Evolutionary conservation across 2,329 filamentous ascomycete genomes (phyloP).

Genomic region (Apiospora saccharicola): DNA sequence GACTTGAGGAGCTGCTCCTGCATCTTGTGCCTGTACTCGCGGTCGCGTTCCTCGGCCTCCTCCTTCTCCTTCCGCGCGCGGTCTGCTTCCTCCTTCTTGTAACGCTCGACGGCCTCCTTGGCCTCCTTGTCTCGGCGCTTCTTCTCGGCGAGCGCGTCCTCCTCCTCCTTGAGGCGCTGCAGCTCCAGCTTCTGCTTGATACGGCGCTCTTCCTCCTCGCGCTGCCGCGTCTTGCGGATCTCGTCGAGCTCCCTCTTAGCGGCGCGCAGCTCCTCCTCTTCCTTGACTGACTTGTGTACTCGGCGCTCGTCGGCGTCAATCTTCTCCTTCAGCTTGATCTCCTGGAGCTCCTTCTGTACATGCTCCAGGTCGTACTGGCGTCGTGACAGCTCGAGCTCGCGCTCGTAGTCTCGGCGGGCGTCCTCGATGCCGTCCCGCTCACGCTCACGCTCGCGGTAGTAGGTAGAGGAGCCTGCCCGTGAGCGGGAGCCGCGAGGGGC

Average conservation of each 20-base stretch:
- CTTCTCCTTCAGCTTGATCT: constrained; percentile 50
- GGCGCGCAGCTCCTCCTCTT: constrained; percentile 46
- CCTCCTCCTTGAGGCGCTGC: constrained; percentile 55
- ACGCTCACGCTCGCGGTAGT: constrained; percentile 38
- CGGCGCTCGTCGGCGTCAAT: constrained; percentile 52
- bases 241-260: constrained; percentile 45
- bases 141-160: constrained; percentile 53
- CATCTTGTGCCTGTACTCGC: constrained; percentile 62
- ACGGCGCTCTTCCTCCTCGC: constrained; percentile 56
- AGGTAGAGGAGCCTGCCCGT: constrained; percentile 43
- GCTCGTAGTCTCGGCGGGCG: constrained; percentile 45
- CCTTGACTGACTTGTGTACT: constrained; percentile 48
- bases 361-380: constrained; percentile 49
- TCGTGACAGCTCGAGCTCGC: constrained; percentile 45
- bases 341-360: constrained; percentile 47
- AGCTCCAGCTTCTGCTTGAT: constrained; percentile 61
- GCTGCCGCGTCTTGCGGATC: constrained; percentile 51
- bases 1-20: constrained; percentile 65
- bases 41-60: constrained; percentile 57
- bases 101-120: constrained; percentile 59
- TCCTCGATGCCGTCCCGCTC: constrained; percentile 33
- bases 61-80: constrained; percentile 55
- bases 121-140: constrained; percentile 54
- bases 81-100: constrained; percentile 57
- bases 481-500: constrained; percentile 42